A percentile compares a stretch with the other conserved stretches of the same genome.
Conservation (phyloP, 148 eudicot species). For the Selenicereus undatus region DNA sequence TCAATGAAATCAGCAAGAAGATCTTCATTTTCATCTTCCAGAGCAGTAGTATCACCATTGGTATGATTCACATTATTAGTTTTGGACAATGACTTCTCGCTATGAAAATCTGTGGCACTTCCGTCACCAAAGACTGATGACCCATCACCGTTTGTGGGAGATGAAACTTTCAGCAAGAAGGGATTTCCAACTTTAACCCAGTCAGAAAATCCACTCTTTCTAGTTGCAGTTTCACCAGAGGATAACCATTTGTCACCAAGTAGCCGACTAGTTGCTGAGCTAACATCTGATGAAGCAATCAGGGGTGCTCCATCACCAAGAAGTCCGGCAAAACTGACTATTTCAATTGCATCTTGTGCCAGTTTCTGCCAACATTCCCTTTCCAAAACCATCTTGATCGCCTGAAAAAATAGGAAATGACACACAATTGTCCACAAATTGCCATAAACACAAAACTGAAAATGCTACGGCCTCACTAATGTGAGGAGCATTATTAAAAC, state of each 20-base stretch:
- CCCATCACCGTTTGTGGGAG: slow-evolving; percentile 38
- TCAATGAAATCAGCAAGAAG: slow-evolving; percentile 98
- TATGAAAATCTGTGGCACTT: slow-evolving; percentile 20
- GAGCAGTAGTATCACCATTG: slow-evolving; percentile 42
- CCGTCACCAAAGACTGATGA: slow-evolving; percentile 40
- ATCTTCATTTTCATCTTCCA: slow-evolving; percentile 98
- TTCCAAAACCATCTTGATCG: slow-evolving; percentile 92
- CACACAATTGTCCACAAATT: slow-evolving; percentile 4
- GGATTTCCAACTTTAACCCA: slow-evolving; percentile 78
- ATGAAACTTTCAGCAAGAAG: slow-evolving; percentile 46
- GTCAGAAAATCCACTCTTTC: slow-evolving; percentile 61
- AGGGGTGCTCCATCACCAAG: slow-evolving; percentile 94
- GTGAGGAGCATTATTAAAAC: background rate
- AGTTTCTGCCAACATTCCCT: slow-evolving; percentile 80
- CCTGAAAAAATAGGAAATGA: slow-evolving; percentile 38
- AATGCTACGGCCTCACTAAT: background rate
- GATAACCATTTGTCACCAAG: slow-evolving; percentile 38
- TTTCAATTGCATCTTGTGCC: slow-evolving; percentile 76
- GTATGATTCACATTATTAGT: slow-evolving; percentile 31
- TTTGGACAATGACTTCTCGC: slow-evolving; percentile 23
- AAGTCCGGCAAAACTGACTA: slow-evolving; percentile 82
- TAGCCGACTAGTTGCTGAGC: slow-evolving; percentile 32
- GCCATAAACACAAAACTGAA: background rate
- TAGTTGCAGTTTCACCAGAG: slow-evolving; percentile 39
- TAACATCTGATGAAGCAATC: slow-evolving; percentile 50